Evolutionary conservation across 805 yeast genomes (phyloP), one percentile per base, ranked within the genome.

Genomic region (Kuraishia molischiana): DNA sequence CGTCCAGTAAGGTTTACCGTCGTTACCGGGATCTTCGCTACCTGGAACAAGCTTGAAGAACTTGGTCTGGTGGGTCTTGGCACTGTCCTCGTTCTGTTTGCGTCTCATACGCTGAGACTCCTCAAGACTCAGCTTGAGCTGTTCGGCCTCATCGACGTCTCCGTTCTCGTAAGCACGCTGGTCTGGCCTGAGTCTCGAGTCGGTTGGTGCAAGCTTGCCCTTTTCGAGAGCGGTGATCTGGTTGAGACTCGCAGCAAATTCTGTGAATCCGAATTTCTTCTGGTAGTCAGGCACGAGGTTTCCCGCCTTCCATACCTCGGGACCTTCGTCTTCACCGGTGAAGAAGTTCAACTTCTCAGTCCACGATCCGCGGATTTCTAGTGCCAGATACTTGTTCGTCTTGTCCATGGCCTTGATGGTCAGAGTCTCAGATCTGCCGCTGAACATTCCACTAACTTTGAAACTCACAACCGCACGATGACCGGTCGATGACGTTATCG

Each of bases 161-260:
- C 87, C 92, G 14, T 69, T 53, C 52, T 85, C 95, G 48, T 85
- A 86, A 2, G 64, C 58, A 32, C 72, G 63, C 51, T 86, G 75
- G 55, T 92, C 98, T 1, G 97, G 97, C 52, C 98, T 72, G 33
- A 78, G 58, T 51, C 98, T 74, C 5, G 96, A 83, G 55, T 92
- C 98, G 1, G 92, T 85, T 3, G 89, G 89, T 4, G 97, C 81
- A 29, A 89, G 48, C 2, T 58, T 38, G 2, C 64, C 81, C 21
- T 67, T 44, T 52, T 90, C 97, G 11, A 90, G 59, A 3, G 54
- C 62, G 0, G 95, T 84, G 29, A 89, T 72, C 42, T 86, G 84
- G 53, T 87, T 87, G 53, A 92, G 64, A 29, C 80, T 70, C 6
- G 94, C 85, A 1, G 95, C 78, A 62, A 81, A 92, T 38, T 67